Conservation (phyloP, 2,329 filamentous ascomycete species). For the Aspergillus sp. region DNA sequence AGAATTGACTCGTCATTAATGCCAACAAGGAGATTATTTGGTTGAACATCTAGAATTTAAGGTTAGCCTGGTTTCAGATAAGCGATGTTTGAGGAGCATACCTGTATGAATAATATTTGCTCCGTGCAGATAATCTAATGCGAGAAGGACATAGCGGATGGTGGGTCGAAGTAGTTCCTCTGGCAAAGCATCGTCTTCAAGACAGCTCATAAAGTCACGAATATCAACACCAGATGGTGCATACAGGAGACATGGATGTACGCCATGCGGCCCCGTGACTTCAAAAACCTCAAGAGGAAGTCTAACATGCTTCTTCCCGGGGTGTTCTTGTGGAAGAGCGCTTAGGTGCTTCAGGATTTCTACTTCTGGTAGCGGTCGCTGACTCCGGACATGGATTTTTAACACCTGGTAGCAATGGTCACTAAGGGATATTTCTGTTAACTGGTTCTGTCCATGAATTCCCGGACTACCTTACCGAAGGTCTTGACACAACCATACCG, state of each 20-base stretch:
- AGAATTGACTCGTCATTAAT: slow-evolving; percentile 42
- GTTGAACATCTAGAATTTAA: slow-evolving; percentile 39
- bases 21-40: slow-evolving; percentile 48
- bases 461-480: slow-evolving; percentile 15
- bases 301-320: slow-evolving; percentile 29
- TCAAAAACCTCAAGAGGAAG: slow-evolving; percentile 34
- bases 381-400: slow-evolving; percentile 24
- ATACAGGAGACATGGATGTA: slow-evolving; percentile 33
- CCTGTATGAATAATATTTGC: slow-evolving; percentile 63
- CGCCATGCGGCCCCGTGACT: slow-evolving; percentile 29
- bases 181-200: slow-evolving; percentile 28
- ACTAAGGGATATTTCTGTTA: slow-evolving; percentile 12
- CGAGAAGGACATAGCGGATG: slow-evolving; percentile 82
- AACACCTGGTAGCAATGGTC: slow-evolving; percentile 21
- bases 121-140: slow-evolving; percentile 84
- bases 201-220: slow-evolving; percentile 26
- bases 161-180: slow-evolving; percentile 30
- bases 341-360: slow-evolving; percentile 31
- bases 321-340: slow-evolving; percentile 24
- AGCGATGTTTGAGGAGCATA: slow-evolving; percentile 2
- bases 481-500: slow-evolving; percentile 29
- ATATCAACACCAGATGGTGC: slow-evolving; percentile 26
- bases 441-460: background rate
- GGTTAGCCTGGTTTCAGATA: background rate
- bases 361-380: slow-evolving; percentile 25